Evolutionary conservation across 1,284 basidiomycete species (phyloP), one percentile per base, ranked within the genome.

Genomic region (Rhodotorula sp.): DNA sequence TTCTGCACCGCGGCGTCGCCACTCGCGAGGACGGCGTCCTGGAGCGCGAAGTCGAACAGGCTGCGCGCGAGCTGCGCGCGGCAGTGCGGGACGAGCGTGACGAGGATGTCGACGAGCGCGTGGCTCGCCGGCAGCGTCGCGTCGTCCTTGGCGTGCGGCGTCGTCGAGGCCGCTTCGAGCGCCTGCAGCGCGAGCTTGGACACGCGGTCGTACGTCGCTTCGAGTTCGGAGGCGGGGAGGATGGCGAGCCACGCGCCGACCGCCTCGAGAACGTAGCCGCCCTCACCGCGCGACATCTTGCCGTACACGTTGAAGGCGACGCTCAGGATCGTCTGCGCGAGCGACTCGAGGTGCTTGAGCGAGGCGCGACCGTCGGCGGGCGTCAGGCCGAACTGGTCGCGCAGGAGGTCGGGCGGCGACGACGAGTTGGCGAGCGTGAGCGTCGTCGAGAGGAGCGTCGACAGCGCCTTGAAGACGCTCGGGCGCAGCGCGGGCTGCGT

Each of bases 301-400:
- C 90, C 87, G 81, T 97, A 98, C n/a, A 99, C 90, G 80, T 99
- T 98, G 85, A 98, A 96, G 57, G 97, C 85, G 7, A 98, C 92
- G 0, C 93, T 90, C 42, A 98, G 87, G 89, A 97, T 95, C 79
- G 92, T 96, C 79, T 93, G 91, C 0, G 89, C 90, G 78, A 97
- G 89, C 0, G 85, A 85, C 61, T 87, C 88, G 68, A 99, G 85
- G 80, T 92, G 90, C 3, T 81, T 84, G 41, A 97, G 78, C 78
- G 95, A 95, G 61, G 84, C 84, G 50, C 83, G 80, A 3, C 91
- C 93, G 72, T 88, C 86, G 48, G 85, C 85, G 45, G 85, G 85
- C 68, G 84, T 83, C 42, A 86, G 77, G 27, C 85, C 85, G 64
- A 87, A 87, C 54, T 83, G 82, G 66, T 83, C 82, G 52, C 79